These are phyloP conservation scores for Chenopodium formosanum DNA, from an alignment of 148 eudicot species.

Conservation along the genomic window DNA sequence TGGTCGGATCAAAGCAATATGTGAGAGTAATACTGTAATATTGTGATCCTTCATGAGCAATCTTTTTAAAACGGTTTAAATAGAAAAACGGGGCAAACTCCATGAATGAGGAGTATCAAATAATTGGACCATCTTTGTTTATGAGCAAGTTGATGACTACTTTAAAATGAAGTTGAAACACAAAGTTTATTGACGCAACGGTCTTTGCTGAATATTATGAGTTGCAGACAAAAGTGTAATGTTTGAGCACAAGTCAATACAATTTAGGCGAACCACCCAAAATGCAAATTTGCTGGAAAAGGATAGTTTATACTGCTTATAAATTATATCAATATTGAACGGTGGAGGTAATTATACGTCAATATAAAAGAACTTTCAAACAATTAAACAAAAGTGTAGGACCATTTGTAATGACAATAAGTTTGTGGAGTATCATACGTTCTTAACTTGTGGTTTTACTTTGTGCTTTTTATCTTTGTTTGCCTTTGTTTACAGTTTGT, in stretches of 20 bases:
- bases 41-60: no score
- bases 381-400: neutral
- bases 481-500: neutral
- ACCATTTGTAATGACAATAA: neutral
- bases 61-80: no score
- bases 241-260: neutral
- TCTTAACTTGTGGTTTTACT: neutral
- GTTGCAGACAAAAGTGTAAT: neutral
- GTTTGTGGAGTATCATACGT: neutral
- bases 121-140: neutral
- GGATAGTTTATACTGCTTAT: neutral
- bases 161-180: neutral
- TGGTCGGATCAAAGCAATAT: no score
- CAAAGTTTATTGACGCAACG: neutral
- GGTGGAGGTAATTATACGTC: neutral
- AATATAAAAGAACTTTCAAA: neutral
- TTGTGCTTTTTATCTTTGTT: neutral
- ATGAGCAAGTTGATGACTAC: neutral
- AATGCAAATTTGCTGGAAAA: neutral
- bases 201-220: neutral
- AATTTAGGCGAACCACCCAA: constrained; percentile 2
- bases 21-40: no score
- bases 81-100: no score
- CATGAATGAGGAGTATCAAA: no score
- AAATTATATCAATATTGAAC: neutral